A percentile compares a stretch with the other conserved stretches of the same genome.
Evolutionary conservation across 768 basidiomycete species (phyloP).

Genomic region (Boletus fagicola): DNA sequence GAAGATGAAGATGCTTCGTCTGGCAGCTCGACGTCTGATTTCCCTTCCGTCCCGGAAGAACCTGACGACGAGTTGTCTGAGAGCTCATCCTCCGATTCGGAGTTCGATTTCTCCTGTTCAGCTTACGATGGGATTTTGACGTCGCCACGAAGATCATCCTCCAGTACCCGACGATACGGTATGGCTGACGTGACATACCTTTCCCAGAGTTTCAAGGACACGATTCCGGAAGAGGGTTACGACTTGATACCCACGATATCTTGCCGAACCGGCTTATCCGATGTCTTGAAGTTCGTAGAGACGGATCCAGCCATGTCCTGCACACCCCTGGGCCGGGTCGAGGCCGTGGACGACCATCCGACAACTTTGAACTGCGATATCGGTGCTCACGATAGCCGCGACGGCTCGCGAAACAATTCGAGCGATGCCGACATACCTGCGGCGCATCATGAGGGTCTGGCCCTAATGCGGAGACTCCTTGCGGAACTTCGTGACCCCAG

Average conservation of each 20-base stretch:
- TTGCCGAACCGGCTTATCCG: neutral
- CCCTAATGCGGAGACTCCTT: conserved; percentile 17
- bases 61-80: neutral
- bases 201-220: neutral
- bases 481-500: conserved; percentile 14
- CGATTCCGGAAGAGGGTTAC: neutral
- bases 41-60: neutral
- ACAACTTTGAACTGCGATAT: neutral
- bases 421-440: neutral
- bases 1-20: neutral
- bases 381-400: neutral
- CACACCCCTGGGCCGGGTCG: neutral
- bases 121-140: neutral
- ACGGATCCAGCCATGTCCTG: neutral
- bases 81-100: neutral
- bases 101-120: neutral
- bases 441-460: neutral
- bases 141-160: neutral
- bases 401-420: neutral
- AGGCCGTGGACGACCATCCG: neutral
- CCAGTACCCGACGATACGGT: conserved; percentile 9
- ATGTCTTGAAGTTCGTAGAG: neutral
- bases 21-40: neutral
- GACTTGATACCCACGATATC: neutral
- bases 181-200: conserved; percentile 8